phyloP scores from a whole-genome alignment of 2,329 filamentous ascomycete species.

The Pseudogymnoascus sp. region DNA sequence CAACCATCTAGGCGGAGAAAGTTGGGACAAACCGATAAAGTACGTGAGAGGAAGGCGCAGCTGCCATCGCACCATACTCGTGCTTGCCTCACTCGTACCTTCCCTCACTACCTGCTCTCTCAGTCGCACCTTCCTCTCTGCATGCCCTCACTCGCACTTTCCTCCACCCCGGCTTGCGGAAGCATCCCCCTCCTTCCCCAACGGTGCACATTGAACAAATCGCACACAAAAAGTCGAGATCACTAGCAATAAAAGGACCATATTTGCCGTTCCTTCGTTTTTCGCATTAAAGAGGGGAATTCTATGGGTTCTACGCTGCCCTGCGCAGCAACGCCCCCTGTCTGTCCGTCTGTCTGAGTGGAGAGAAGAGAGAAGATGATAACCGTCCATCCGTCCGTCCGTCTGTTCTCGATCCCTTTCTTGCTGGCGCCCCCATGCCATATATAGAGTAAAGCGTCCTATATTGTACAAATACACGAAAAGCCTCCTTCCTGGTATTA shows the following conservation, averaged over 20 bases:
- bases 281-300: conserved; percentile 3
- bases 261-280: not conserved
- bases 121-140: not conserved
- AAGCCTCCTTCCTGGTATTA: conserved; percentile 1
- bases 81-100: not conserved
- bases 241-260: not conserved
- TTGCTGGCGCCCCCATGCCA: not conserved
- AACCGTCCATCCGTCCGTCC: not conserved
- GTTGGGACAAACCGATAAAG: no score
- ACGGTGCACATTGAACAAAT: no score
- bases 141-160: not conserved
- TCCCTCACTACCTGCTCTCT: not conserved
- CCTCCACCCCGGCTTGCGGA: not conserved
- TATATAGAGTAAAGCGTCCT: conserved; percentile 5
- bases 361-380: not conserved
- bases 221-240: not conserved
- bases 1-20: no score
- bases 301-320: conserved; percentile 1
- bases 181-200: no score
- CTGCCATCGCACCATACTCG: not conserved
- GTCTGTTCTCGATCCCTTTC: not conserved
- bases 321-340: not conserved
- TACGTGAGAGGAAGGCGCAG: no score
- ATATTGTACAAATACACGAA: conserved; percentile 2
- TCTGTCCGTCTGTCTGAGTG: not conserved